Conservation (phyloP, 1,284 basidiomycete species). For the Schizophyllum commune region DNA sequence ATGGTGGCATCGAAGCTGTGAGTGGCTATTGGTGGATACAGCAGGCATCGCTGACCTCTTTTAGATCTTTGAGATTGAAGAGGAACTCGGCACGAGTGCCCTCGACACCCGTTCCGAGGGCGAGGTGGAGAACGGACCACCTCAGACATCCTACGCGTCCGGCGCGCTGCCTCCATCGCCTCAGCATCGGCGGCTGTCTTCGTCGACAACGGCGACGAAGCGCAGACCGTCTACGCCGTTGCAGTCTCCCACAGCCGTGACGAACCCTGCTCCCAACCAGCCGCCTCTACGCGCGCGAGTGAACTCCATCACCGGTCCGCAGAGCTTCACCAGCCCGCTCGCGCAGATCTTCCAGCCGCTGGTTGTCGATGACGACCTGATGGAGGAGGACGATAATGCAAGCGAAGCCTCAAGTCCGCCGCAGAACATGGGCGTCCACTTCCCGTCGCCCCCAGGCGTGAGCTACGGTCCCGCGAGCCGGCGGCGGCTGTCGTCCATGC, state of each 20-base stretch:
- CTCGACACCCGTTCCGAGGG: conserved; percentile 31
- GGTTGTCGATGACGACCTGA: conserved; percentile 35
- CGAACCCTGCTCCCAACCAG: conserved; percentile 13
- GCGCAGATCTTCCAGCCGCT: conserved; percentile 69
- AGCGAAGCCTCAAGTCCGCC: not conserved
- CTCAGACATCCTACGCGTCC: conserved; percentile 19
- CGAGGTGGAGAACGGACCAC: not conserved
- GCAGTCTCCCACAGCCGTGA: conserved; percentile 11
- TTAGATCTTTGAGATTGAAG: conserved; percentile 80
- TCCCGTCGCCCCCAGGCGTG: conserved; percentile 20
- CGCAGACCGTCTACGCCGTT: conserved; percentile 4
- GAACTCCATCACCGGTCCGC: conserved; percentile 37
- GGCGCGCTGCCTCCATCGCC: conserved; percentile 5
- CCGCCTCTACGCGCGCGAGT: conserved; percentile 33
- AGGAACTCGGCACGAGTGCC: conserved; percentile 55
- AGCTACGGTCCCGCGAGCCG: conserved; percentile 57
- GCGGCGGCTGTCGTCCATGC: conserved; percentile 45
- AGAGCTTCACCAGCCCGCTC: conserved; percentile 50
- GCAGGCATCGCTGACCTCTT: too few relatives aligned
- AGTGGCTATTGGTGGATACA: too few relatives aligned
- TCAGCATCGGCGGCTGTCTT: conserved; percentile 7
- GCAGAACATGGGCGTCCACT: not conserved
- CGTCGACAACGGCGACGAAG: not conserved
- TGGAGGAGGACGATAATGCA: not conserved
- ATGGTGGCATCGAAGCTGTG: conserved; percentile 69